Base-by-base conservation (phyloP, 1,284 basidiomycete genomes). In the Ganoderma lucidum region DNA sequence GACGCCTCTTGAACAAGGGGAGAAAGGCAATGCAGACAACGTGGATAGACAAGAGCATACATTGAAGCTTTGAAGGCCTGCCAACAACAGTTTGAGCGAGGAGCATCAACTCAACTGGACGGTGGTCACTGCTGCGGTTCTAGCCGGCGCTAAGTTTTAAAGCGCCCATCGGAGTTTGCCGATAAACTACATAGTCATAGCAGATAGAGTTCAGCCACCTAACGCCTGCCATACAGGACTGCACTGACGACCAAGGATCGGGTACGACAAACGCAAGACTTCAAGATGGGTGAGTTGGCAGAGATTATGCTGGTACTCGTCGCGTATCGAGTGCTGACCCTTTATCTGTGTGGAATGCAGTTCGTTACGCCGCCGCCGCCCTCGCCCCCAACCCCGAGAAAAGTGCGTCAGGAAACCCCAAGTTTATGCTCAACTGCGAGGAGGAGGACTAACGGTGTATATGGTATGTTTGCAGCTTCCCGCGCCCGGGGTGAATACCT, bases 401-500 rank as follows among this genome's bases (percentile, higher is more conserved):
- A 88, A 94, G 95, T 96, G 64, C 72, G 90, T 88, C 66, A 35
- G 66, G 62, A 68, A 64, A 41, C 59, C 63, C 65, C 65, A 64
- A 63, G 53, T 35, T 30, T 68, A 62, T 65, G 28, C 39, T 14
- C 15, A 55, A 65, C 44, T 56, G 58, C 23, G 45, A 15, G 45
- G 30, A 44, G 67, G 44, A 65, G 58, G 48, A 69, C 62, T 76
- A 60, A 74, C 44, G 41, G 64, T 60, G 61, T 41, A 71, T 71
- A 65, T 68, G 70, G 71, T 73, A 71, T 75, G 68, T 71, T 70
- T 71, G 60, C 75, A 97, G 95, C 94, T 82, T 92, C 96, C 79
- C 93, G 90, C 81, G 94, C 97, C 73, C 93, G 95, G 80, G 97
- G 97, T 79, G 94, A 97, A 87, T 98, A 99, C 89, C 91, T 99